Percentiles rank a stretch among this genome's conserved stretches.
phyloP scores from a whole-genome alignment of 2,329 filamentous ascomycete genomes.

The Botryotinia convoluta region DNA sequence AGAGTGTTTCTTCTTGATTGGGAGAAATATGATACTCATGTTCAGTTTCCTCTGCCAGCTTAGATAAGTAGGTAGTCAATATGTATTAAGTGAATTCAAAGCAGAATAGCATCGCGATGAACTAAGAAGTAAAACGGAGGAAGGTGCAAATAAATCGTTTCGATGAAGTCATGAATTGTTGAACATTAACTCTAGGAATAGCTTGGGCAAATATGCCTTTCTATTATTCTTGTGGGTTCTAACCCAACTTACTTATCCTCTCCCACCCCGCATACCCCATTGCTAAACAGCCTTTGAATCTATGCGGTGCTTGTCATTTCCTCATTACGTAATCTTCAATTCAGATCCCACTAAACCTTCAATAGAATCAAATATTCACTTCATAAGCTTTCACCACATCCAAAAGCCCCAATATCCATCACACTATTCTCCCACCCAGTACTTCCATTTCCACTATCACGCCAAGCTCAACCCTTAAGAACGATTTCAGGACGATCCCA shows the following conservation, averaged over 20 bases:
- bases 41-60: conserved; percentile 28
- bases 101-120: rapidly evolving
- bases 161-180: rapidly evolving
- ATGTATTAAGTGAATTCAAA: neutral
- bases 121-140: neutral
- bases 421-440: neutral
- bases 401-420: neutral
- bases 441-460: neutral
- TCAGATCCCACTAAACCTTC: neutral
- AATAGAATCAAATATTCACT: neutral
- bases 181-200: no score
- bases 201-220: neutral
- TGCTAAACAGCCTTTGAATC: neutral
- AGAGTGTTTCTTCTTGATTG: conserved; percentile 33
- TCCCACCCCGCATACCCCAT: neutral
- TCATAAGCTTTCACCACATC: neutral
- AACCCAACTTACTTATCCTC: neutral
- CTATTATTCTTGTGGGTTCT: neutral
- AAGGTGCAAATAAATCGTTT: rapidly evolving
- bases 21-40: conserved; percentile 31
- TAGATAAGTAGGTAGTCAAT: neutral
- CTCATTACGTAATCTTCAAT: neutral
- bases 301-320: neutral
- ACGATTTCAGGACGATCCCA: neutral
- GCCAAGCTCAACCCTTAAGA: neutral